Conservation (phyloP, 2,329 filamentous ascomycete species). For the Diatrype stigma region DNA sequence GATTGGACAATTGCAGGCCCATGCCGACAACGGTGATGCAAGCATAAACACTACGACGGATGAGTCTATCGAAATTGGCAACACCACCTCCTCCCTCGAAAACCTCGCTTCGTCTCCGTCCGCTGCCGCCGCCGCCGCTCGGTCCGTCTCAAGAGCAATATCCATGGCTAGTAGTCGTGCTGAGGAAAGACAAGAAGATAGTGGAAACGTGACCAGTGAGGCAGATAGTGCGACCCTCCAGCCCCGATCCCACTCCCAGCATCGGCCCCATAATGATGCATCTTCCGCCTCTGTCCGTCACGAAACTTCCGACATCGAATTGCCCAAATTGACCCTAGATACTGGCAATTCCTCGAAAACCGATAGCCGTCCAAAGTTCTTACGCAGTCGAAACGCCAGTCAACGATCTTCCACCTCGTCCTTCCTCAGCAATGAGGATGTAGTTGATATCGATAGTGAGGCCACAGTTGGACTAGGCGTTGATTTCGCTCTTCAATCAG, state of each 20-base stretch:
- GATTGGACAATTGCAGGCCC: background rate
- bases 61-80: slow-evolving; percentile 17
- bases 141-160: slow-evolving; percentile 43
- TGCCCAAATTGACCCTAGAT: slow-evolving; percentile 32
- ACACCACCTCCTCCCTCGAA: slow-evolving; percentile 49
- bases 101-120: slow-evolving; percentile 54
- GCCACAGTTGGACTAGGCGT: slow-evolving; percentile 62
- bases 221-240: slow-evolving; percentile 20
- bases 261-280: slow-evolving; percentile 22
- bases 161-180: slow-evolving; percentile 37
- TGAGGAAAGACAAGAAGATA: slow-evolving; percentile 6
- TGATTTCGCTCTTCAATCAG: slow-evolving; percentile 80
- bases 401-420: slow-evolving; percentile 60
- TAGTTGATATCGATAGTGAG: slow-evolving; percentile 61
- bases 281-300: slow-evolving; percentile 26
- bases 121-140: slow-evolving; percentile 49
- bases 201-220: slow-evolving; percentile 14
- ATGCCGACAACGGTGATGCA: slow-evolving; percentile 1
- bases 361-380: slow-evolving; percentile 50
- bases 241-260: background rate
- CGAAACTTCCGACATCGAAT: slow-evolving; percentile 28
- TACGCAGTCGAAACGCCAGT: slow-evolving; percentile 54
- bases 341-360: slow-evolving; percentile 43
- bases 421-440: slow-evolving; percentile 55
- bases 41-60: slow-evolving; percentile 3